Evolutionary conservation across 2,329 filamentous ascomycete species (phyloP).

Genomic region (Penicillium freii): DNA sequence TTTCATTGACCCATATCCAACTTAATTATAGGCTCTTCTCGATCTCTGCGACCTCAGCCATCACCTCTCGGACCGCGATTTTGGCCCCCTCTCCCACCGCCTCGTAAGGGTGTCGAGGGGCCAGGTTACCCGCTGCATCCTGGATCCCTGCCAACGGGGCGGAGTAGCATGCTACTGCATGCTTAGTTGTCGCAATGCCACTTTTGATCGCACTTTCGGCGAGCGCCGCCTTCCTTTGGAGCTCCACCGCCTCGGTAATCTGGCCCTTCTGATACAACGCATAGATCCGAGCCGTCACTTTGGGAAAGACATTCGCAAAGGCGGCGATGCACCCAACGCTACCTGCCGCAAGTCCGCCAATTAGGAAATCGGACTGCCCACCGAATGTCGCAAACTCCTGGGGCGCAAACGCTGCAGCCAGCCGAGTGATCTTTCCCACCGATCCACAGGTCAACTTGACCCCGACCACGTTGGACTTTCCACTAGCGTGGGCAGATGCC

Average conservation of each 20-base stretch:
- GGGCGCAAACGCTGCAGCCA: slow-evolving; percentile 53
- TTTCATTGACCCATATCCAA: background rate
- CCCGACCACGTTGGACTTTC: slow-evolving; percentile 56
- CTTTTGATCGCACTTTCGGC: slow-evolving; percentile 65
- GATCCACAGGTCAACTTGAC: slow-evolving; percentile 65
- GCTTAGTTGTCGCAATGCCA: slow-evolving; percentile 66
- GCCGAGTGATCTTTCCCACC: slow-evolving; percentile 59
- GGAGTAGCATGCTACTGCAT: slow-evolving; percentile 60
- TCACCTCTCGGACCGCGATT: slow-evolving; percentile 38
- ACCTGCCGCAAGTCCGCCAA: slow-evolving; percentile 54
- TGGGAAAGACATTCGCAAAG: slow-evolving; percentile 58
- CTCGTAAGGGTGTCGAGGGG: slow-evolving; percentile 61
- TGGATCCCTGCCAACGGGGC: slow-evolving; percentile 60
- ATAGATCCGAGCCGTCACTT: slow-evolving; percentile 58
- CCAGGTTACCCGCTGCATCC: slow-evolving; percentile 56
- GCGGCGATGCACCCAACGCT: slow-evolving; percentile 57
- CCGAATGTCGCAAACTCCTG: slow-evolving; percentile 66
- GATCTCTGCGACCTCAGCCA: slow-evolving; percentile 22
- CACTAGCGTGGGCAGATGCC: slow-evolving; percentile 18
- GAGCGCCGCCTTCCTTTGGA: slow-evolving; percentile 62
- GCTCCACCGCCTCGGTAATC: slow-evolving; percentile 55
- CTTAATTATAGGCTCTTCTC: slow-evolving; percentile 16
- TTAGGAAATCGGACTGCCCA: slow-evolving; percentile 70
- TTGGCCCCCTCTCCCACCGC: slow-evolving; percentile 44
- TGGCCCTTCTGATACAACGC: slow-evolving; percentile 58